These are phyloP conservation scores for Sporothrix mexicana DNA, from an alignment of 2,329 filamentous ascomycete species.

Conservation along the genomic window DNA sequence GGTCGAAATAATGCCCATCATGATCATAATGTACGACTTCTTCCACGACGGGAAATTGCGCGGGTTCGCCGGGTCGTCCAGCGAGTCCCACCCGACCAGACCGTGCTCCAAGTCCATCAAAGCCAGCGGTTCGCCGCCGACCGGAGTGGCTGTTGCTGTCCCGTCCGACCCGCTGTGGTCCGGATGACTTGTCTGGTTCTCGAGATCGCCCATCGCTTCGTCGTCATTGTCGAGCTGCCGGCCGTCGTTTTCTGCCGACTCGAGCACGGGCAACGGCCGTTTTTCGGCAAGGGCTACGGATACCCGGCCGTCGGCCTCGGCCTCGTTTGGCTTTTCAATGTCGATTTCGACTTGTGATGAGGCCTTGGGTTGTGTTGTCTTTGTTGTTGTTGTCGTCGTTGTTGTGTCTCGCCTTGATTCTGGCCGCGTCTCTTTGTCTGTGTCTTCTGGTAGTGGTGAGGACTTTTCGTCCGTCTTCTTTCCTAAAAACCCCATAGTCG, in stretches of 20 bases:
- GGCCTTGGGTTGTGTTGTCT: neutral
- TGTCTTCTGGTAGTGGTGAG: neutral
- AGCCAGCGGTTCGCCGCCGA: slow-evolving; percentile 44
- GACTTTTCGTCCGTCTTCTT: neutral
- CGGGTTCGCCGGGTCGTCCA: slow-evolving; percentile 62
- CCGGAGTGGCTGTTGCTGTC: neutral
- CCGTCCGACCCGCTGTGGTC: slow-evolving; percentile 9
- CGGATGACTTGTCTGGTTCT: neutral
- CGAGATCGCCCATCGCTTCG: neutral
- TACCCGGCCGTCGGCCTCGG: neutral
- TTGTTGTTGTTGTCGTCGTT: neutral
- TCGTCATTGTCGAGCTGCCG: slow-evolving; percentile 29
- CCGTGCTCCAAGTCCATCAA: slow-evolving; percentile 56
- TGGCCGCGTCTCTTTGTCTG: slow-evolving; percentile 5
- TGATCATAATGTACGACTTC: slow-evolving; percentile 24
- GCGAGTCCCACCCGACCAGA: slow-evolving; percentile 64
- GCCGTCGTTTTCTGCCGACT: slow-evolving; percentile 24
- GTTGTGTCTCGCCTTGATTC: neutral
- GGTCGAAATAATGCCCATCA: slow-evolving; percentile 28
- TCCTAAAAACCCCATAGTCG: neutral
- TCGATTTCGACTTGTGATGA: neutral
- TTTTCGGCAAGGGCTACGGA: neutral
- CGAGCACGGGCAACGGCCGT: slow-evolving; percentile 10
- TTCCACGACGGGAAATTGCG: slow-evolving; percentile 63
- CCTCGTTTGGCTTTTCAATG: neutral